These are phyloP conservation scores for Corchorus olitorius DNA, from an alignment of 345 rosid species.

Conservation along the genomic window DNA sequence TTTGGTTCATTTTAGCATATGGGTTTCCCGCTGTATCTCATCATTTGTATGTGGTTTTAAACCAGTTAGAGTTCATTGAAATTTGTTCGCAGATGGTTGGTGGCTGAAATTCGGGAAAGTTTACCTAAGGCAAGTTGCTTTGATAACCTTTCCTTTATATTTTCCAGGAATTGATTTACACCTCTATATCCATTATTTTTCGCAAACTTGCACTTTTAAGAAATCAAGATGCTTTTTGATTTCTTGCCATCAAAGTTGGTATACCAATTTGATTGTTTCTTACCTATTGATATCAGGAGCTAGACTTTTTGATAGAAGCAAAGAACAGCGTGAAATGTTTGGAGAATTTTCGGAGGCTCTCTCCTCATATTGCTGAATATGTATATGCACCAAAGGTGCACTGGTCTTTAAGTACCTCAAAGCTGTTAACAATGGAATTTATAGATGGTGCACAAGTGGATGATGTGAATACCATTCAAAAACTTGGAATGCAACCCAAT, in stretches of 20 bases:
- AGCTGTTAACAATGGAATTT: constrained; percentile 90
- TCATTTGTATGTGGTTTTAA: constrained; percentile 3
- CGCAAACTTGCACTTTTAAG: not conserved
- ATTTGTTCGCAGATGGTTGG: constrained; percentile 73
- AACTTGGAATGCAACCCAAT: constrained; percentile 72
- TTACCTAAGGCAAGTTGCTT: constrained; percentile 77
- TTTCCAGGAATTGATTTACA: not conserved
- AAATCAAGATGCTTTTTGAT: not conserved
- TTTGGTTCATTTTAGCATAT: not conserved
- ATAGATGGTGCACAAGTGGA: constrained; percentile 89
- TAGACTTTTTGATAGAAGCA: constrained; percentile 91
- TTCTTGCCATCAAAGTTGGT: not conserved
- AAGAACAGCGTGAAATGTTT: constrained; percentile 85
- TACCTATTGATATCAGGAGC: constrained; percentile 55
- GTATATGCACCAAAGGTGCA: constrained; percentile 78
- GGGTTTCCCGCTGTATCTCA: not conserved
- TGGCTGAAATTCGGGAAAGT: constrained; percentile 88
- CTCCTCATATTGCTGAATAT: constrained; percentile 84
- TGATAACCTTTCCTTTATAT: not conserved
- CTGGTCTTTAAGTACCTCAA: constrained; percentile 89
- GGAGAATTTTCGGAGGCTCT: constrained; percentile 81
- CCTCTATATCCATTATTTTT: not conserved
- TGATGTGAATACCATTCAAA: constrained; percentile 65
- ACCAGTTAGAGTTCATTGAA: constrained; percentile 26
- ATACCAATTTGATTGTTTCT: constrained; percentile 5